Evolutionary conservation across 225 moss, liverwort and hornwort genomes (phyloP).

Genomic region (Neckera pumila): DNA sequence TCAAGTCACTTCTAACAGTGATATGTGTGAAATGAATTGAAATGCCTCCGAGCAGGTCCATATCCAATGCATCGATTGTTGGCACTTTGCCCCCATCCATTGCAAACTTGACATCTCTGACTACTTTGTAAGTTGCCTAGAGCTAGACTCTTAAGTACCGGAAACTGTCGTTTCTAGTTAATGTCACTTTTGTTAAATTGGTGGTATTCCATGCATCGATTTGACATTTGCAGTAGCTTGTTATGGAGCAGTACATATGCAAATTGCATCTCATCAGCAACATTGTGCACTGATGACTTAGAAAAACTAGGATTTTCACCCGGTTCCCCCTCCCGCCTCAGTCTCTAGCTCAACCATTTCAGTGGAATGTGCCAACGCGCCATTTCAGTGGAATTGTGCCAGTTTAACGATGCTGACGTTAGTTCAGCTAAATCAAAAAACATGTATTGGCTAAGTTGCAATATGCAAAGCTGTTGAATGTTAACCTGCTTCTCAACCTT

Average conservation of each 20-base stretch:
- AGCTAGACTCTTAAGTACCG: not conserved
- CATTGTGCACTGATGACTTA: not conserved
- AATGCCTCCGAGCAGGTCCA: not conserved
- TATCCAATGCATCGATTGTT: not conserved
- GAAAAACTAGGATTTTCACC: not conserved
- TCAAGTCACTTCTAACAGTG: too few relatives aligned
- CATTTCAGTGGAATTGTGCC: too few relatives aligned
- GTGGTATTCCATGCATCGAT: not conserved
- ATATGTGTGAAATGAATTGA: not conserved
- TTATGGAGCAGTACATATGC: not conserved
- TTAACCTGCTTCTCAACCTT: not conserved
- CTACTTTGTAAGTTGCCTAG: not conserved
- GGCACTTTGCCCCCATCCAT: not conserved
- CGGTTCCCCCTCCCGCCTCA: not conserved
- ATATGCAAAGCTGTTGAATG: not conserved
- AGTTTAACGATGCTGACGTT: not conserved
- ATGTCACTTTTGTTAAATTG: not conserved
- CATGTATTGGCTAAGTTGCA: not conserved
- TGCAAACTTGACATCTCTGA: not conserved
- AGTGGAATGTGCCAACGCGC: too few relatives aligned
- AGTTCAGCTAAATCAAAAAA: not conserved
- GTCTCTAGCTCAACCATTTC: not conserved
- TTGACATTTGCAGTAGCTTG: too few relatives aligned
- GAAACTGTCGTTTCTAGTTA: not conserved
- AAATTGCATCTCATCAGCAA: not conserved